Percentiles rank a stretch among this genome's conserved stretches.
These are phyloP conservation scores for Mercurialis annua DNA, from an alignment of 345 rosid species.

Conservation along the genomic window DNA sequence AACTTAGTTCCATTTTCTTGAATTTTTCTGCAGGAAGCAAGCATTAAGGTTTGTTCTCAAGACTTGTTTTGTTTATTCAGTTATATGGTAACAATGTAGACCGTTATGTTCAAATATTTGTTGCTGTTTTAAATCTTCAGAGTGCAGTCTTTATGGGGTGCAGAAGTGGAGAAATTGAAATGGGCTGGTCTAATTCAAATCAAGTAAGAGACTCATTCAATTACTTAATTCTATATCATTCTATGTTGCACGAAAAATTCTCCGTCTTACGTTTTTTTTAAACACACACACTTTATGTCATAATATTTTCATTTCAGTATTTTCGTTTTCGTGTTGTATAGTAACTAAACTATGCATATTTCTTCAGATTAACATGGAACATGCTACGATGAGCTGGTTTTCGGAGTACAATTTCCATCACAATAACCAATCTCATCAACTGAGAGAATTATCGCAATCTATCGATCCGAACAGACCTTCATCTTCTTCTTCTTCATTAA, in stretches of 20 bases:
- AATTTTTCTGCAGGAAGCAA: constrained; percentile 56
- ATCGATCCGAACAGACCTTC: constrained; percentile 33
- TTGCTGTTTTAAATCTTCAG: constrained; percentile 29
- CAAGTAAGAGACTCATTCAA: constrained; percentile 31
- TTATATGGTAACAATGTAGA: not conserved
- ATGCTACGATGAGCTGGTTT: constrained; percentile 50
- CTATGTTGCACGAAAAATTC: not conserved
- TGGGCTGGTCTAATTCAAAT: constrained; percentile 50
- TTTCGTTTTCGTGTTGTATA: no score
- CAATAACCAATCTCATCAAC: constrained; percentile 38
- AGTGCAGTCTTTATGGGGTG: constrained; percentile 81
- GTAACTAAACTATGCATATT: no score
- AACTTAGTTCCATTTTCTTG: constrained; percentile 1
- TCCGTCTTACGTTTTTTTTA: no score
- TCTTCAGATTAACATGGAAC: constrained; percentile 52
- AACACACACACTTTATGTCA: no score
- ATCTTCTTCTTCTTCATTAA: constrained; percentile 70
- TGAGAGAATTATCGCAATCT: constrained; percentile 31
- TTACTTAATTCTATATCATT: not conserved
- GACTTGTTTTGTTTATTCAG: not conserved
- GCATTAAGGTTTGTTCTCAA: constrained; percentile 57
- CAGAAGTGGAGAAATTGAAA: constrained; percentile 76
- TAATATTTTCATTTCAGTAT: not conserved
- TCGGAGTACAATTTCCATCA: constrained; percentile 41
- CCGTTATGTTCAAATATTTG: not conserved